phyloP scores from a whole-genome alignment of 176 grass and related monocot genomes.

The Cenchrus purpureus region DNA sequence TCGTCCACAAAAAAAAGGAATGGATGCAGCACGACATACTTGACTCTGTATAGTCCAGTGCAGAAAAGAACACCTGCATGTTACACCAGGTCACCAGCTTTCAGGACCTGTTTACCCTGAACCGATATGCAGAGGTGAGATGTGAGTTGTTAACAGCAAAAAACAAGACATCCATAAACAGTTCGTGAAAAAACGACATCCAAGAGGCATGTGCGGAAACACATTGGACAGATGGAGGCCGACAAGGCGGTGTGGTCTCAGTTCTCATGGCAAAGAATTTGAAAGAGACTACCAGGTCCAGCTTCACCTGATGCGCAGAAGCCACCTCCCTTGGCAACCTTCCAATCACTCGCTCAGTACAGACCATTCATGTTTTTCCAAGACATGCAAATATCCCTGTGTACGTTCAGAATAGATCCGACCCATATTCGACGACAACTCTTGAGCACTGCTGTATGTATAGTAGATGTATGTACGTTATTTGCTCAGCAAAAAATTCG shows the following conservation, averaged over 20 bases:
- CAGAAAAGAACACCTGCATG: background rate
- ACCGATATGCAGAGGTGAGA: constrained; percentile 4
- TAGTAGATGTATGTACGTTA: no score
- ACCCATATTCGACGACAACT: no score
- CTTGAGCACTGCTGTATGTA: no score
- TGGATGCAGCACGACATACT: no score
- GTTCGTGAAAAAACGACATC: background rate
- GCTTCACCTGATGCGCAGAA: constrained; percentile 64
- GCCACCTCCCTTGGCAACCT: constrained; percentile 70
- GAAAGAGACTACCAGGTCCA: constrained; percentile 61
- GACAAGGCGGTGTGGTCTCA: no score
- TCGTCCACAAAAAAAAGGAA: no score
- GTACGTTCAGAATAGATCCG: constrained; percentile 43
- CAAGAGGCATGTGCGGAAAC: background rate
- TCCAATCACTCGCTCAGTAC: constrained; percentile 60
- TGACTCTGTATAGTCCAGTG: no score
- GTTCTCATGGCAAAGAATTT: constrained; percentile 56
- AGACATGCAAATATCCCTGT: constrained; percentile 62
- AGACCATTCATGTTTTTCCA: constrained; percentile 79
- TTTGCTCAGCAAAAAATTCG: no score
- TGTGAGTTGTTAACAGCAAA: background rate
- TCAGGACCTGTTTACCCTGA: constrained; percentile 17
- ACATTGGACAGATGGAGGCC: constrained; percentile 7
- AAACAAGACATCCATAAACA: background rate
- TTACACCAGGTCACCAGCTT: background rate